These are phyloP conservation scores for Claviceps quebecensis DNA, from an alignment of 2,329 filamentous ascomycete species.

Conservation along the genomic window DNA sequence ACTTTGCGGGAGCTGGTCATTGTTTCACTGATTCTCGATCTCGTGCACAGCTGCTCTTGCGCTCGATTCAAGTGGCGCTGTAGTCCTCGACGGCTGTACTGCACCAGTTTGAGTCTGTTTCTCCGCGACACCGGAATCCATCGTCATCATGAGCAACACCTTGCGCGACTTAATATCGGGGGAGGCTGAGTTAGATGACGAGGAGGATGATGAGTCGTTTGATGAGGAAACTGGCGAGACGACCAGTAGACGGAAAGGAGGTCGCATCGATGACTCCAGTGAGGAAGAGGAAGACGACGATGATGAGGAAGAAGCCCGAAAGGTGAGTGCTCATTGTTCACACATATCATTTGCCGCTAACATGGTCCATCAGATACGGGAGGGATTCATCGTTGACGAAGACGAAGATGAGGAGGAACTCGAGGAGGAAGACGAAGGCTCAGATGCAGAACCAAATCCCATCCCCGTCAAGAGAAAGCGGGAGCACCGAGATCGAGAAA, in stretches of 20 bases:
- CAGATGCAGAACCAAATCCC: constrained; percentile 38
- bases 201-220: constrained; percentile 73
- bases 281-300: constrained; percentile 90
- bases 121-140: background rate
- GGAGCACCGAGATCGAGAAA: constrained; percentile 59
- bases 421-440: constrained; percentile 49
- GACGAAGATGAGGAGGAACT: constrained; percentile 68
- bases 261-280: constrained; percentile 61
- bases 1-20: background rate
- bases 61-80: background rate
- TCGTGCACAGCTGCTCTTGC: background rate
- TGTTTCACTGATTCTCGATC: constrained; percentile 1
- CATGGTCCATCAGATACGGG: constrained; percentile 50
- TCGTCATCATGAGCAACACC: constrained; percentile 41
- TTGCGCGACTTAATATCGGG: constrained; percentile 71
- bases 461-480: constrained; percentile 58
- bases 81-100: background rate
- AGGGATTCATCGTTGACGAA: constrained; percentile 71
- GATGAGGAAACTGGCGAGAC: constrained; percentile 60
- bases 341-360: background rate
- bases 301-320: constrained; percentile 70
- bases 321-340: constrained; percentile 31
- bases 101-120: background rate
- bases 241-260: constrained; percentile 25
- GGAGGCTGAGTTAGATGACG: constrained; percentile 73